Evolutionary conservation across 495 filamentous ascomycete genomes (phyloP).

Genomic region (Xylaria flabelliformis): DNA sequence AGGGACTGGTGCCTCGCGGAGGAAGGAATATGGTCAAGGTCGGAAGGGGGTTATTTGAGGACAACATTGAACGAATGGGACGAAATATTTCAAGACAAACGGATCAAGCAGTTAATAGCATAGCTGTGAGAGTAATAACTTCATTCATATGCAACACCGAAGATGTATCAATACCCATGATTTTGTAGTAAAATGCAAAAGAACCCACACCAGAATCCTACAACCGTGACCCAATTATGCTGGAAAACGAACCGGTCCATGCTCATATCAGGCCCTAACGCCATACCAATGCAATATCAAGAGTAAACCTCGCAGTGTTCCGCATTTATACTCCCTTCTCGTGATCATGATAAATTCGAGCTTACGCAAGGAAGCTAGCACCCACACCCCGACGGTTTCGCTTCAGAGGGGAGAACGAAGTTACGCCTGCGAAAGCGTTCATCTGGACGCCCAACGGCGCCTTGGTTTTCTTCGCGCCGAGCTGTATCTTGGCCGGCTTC

Average conservation of each 20-base stretch:
- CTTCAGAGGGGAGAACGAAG: conserved; percentile 81
- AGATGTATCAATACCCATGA: conserved; percentile 19
- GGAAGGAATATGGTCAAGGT: background rate
- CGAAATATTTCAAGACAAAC: background rate
- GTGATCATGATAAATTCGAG: conserved; percentile 11
- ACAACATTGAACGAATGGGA: background rate
- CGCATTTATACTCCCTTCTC: conserved; percentile 19
- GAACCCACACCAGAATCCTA: background rate
- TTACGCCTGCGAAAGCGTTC: conserved; percentile 50
- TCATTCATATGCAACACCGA: background rate
- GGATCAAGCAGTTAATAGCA: background rate
- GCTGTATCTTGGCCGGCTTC: conserved; percentile 46
- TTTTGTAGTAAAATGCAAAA: conserved; percentile 13
- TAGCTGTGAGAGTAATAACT: background rate
- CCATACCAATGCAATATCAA: conserved; percentile 12
- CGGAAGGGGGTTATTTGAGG: background rate
- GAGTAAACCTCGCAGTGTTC: conserved; percentile 22
- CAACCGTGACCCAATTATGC: conserved; percentile 9
- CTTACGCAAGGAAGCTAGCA: conserved; percentile 60
- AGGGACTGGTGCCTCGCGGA: background rate
- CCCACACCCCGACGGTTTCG: conserved; percentile 68
- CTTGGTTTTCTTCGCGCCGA: conserved; percentile 40
- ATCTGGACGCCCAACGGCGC: conserved; percentile 41
- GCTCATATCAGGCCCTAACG: background rate
- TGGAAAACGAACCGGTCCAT: conserved; percentile 2